These are phyloP conservation scores for Trichoderma aggressivum DNA, from an alignment of 2,329 filamentous ascomycete genomes.

Conservation along the genomic window DNA sequence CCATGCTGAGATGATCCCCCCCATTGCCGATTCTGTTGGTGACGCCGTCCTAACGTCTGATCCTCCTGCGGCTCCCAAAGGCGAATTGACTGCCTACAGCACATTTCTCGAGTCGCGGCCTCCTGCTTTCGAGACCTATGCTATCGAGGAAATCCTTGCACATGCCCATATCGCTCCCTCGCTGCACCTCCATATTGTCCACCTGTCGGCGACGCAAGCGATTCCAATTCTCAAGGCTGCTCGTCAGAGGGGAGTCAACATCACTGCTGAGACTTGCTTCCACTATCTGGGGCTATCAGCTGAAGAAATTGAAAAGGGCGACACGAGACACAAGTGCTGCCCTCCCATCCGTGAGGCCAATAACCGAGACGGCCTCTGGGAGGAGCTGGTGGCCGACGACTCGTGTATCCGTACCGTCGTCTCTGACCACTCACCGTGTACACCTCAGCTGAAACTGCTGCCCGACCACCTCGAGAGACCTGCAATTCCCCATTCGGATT, in stretches of 20 bases:
- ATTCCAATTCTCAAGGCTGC: conserved; percentile 78
- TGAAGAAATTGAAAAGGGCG: conserved; percentile 77
- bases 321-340: conserved; percentile 93
- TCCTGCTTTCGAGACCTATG: conserved; percentile 84
- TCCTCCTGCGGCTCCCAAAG: conserved; percentile 66
- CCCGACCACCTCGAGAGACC: conserved; percentile 57
- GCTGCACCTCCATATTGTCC: conserved; percentile 88
- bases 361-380: conserved; percentile 86
- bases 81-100: conserved; percentile 72
- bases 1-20: conserved; percentile 97
- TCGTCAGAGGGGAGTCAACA: conserved; percentile 69
- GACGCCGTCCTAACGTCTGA: conserved; percentile 69
- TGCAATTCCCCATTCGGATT: conserved; percentile 48
- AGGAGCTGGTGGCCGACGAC: conserved; percentile 66
- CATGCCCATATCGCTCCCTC: conserved; percentile 76
- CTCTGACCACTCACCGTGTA: conserved; percentile 94
- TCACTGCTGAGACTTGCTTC: conserved; percentile 94
- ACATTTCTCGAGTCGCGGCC: conserved; percentile 92
- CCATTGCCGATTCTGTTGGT: conserved; percentile 73
- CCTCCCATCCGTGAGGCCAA: conserved; percentile 78
- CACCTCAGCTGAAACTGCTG: conserved; percentile 86
- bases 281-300: conserved; percentile 85
- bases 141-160: conserved; percentile 80
- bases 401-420: conserved; percentile 90
- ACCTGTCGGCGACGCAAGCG: conserved; percentile 83